phyloP scores from a whole-genome alignment of 2,329 filamentous ascomycete genomes.

The Aspergillus calidoustus region DNA sequence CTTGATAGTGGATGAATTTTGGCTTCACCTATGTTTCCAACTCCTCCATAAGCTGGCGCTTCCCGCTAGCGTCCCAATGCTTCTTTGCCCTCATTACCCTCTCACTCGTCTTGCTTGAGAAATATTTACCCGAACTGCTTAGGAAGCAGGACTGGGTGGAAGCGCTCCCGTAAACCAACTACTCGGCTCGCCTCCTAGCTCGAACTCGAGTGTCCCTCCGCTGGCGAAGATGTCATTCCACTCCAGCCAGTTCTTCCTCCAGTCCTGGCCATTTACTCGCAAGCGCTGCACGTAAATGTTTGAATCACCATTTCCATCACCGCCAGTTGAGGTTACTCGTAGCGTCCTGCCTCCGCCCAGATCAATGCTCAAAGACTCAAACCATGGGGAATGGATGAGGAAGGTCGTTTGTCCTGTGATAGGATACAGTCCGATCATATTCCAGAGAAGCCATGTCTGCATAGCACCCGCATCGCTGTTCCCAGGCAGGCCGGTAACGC shows the following conservation, averaged over 20 bases:
- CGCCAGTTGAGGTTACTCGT: slow-evolving; percentile 58
- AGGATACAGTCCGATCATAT: slow-evolving; percentile 70
- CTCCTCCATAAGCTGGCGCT: not conserved
- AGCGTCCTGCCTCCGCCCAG: slow-evolving; percentile 61
- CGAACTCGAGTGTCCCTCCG: slow-evolving; percentile 67
- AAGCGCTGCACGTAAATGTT: slow-evolving; percentile 68
- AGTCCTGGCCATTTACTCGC: slow-evolving; percentile 65
- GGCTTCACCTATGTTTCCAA: too few species aligned
- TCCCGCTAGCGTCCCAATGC: not conserved
- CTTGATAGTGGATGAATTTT: too few species aligned
- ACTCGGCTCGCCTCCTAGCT: slow-evolving; percentile 58
- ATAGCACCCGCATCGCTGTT: slow-evolving; percentile 75
- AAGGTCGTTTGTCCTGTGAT: slow-evolving; percentile 72
- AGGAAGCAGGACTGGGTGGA: slow-evolving; percentile 64
- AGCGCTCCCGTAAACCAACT: slow-evolving; percentile 64
- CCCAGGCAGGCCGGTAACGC: slow-evolving; percentile 64
- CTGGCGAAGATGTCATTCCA: slow-evolving; percentile 69
- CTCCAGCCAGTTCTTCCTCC: slow-evolving; percentile 67
- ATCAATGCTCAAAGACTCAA: slow-evolving; percentile 62
- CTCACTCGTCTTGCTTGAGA: not conserved
- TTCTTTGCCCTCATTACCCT: not conserved
- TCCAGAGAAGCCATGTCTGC: slow-evolving; percentile 72
- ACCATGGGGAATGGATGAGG: slow-evolving; percentile 68
- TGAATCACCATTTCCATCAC: slow-evolving; percentile 48
- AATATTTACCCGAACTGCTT: slow-evolving; percentile 3